Conservation (phyloP, 257 asterid species). For the Cynanchum wilfordii region DNA sequence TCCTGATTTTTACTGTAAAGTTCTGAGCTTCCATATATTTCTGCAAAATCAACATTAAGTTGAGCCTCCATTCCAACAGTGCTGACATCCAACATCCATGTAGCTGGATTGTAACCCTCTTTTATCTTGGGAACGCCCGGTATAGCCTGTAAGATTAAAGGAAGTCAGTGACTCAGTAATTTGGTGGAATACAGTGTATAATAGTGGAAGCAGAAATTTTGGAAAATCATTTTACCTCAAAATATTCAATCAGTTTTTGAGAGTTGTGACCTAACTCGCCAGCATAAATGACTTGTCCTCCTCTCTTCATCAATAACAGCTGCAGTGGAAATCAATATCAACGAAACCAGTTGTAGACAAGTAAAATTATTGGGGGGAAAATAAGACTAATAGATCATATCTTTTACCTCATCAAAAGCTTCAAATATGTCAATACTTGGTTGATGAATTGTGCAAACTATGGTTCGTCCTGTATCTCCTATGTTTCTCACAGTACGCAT, state of each 20-base stretch:
- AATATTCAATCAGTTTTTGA: slow-evolving; percentile 49
- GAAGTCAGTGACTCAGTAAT: not conserved
- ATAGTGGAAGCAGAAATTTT: no score
- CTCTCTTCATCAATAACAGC: slow-evolving; percentile 72
- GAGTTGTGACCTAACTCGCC: slow-evolving; percentile 74
- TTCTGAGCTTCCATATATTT: slow-evolving; percentile 49
- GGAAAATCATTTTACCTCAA: slow-evolving; percentile 45
- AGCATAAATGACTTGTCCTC: slow-evolving; percentile 75
- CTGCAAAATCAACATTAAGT: slow-evolving; percentile 63
- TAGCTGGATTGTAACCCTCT: slow-evolving; percentile 77
- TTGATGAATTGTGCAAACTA: slow-evolving; percentile 91
- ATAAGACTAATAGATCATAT: not conserved
- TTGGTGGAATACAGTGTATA: no score
- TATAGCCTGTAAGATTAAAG: slow-evolving; percentile 38
- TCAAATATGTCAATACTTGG: slow-evolving; percentile 87
- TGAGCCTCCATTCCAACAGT: slow-evolving; percentile 13
- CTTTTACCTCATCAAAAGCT: slow-evolving; percentile 72
- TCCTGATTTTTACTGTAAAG: slow-evolving; percentile 49
- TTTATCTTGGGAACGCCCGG: slow-evolving; percentile 58
- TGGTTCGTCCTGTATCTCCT: slow-evolving; percentile 81
- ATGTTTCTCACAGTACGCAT: slow-evolving; percentile 93
- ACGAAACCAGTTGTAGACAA: not conserved
- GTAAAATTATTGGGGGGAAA: slow-evolving; percentile 2
- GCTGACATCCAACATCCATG: slow-evolving; percentile 81
- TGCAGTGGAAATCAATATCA: slow-evolving; percentile 13